Conservation (phyloP, 2,329 filamentous ascomycete genomes). For the Dothideomycetes sp. region DNA sequence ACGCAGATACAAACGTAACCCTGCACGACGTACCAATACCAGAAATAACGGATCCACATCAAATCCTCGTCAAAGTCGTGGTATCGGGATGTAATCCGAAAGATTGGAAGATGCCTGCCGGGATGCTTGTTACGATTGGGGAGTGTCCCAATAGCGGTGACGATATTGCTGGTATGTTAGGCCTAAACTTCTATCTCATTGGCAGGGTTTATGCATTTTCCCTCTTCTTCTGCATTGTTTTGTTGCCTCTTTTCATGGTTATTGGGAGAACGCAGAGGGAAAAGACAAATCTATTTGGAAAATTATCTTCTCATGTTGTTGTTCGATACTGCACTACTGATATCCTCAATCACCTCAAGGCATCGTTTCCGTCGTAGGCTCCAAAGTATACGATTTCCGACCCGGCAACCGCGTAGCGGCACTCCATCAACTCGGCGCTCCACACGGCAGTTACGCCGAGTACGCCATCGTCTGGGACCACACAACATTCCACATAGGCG, state of each 20-base stretch:
- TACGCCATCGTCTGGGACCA: constrained; percentile 34
- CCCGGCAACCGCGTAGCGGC: constrained; percentile 19
- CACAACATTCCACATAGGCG: constrained; percentile 36
- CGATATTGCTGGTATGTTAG: constrained; percentile 11
- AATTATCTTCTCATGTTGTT: too few relatives aligned
- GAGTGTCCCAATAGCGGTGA: constrained; percentile 15
- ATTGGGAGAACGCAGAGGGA: too few relatives aligned
- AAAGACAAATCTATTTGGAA: too few relatives aligned
- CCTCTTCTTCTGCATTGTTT: too few relatives aligned
- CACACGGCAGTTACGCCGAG: constrained; percentile 33
- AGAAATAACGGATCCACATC: not conserved
- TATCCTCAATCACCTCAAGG: too few relatives aligned
- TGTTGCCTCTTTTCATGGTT: too few relatives aligned
- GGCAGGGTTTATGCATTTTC: too few relatives aligned
- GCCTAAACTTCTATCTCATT: too few relatives aligned
- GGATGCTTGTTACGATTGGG: constrained; percentile 19
- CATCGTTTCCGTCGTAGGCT: constrained; percentile 18
- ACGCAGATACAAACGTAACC: constrained; percentile 5
- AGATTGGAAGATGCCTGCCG: constrained; percentile 15
- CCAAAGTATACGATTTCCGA: constrained; percentile 17
- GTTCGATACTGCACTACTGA: too few relatives aligned
- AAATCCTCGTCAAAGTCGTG: constrained; percentile 13
- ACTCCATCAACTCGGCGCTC: constrained; percentile 30
- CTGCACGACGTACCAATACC: constrained; percentile 5
- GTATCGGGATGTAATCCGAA: constrained; percentile 14